phyloP scores from a whole-genome alignment of 2,329 filamentous ascomycete genomes.

The Furcasterigmium furcatum region DNA sequence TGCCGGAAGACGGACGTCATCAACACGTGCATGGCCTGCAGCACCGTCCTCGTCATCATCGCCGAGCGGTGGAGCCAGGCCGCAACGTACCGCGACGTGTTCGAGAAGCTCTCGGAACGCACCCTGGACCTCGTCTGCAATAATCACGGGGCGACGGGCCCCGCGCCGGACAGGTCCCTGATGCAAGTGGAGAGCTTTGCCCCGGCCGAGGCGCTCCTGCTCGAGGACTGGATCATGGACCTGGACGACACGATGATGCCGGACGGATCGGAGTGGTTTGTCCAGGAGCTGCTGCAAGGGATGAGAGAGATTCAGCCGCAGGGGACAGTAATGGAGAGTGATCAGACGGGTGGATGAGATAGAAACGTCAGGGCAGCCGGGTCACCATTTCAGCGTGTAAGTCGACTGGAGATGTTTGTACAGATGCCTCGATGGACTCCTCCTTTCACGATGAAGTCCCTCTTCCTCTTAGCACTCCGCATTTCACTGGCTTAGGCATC shows the following conservation, averaged over 20 bases:
- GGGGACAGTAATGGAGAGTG: neutral
- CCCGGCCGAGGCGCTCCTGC: neutral
- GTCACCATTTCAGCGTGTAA: too few species aligned
- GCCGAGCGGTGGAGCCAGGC: conserved; percentile 28
- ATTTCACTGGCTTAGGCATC: too few species aligned
- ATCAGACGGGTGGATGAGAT: too few species aligned
- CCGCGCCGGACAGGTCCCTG: neutral
- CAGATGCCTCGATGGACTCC: too few species aligned
- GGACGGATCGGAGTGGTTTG: conserved; percentile 15
- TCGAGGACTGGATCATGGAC: conserved; percentile 14
- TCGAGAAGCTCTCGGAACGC: conserved; percentile 21
- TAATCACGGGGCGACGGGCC: conserved; percentile 7
- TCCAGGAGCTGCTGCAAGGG: conserved; percentile 15
- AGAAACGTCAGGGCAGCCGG: too few species aligned
- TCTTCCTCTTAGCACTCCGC: too few species aligned
- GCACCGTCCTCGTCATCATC: conserved; percentile 27
- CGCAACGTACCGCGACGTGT: conserved; percentile 26
- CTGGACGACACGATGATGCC: conserved; percentile 13
- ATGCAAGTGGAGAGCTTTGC: neutral
- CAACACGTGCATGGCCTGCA: conserved; percentile 29
- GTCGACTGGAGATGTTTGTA: too few species aligned
- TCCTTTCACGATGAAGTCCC: too few species aligned
- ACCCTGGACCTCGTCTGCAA: conserved; percentile 22
- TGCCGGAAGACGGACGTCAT: conserved; percentile 15
- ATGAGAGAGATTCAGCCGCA: conserved; percentile 2